Evolutionary conservation across 2,329 filamentous ascomycete species (phyloP).

Genomic region (Ambrosiella cleistominuta): DNA sequence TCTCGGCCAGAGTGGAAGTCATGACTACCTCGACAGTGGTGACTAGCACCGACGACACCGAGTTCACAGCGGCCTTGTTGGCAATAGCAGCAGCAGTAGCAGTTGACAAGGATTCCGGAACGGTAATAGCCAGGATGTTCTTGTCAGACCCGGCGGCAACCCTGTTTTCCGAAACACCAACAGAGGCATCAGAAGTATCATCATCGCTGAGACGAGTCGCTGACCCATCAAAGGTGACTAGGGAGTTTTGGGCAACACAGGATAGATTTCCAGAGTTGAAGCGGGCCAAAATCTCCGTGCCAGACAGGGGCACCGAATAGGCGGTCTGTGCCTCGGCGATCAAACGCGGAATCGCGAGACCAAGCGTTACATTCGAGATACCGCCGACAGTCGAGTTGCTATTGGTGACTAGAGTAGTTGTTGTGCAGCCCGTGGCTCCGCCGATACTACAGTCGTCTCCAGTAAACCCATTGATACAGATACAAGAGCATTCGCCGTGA

Average conservation of each 20-base stretch:
- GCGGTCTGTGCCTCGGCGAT: conserved; percentile 46
- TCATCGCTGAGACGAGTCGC: conserved; percentile 21
- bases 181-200: conserved; percentile 11
- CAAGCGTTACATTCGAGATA: conserved; percentile 57
- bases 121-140: conserved; percentile 1
- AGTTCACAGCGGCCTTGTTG: neutral
- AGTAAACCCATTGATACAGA: conserved; percentile 79
- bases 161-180: conserved; percentile 1
- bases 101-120: neutral
- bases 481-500: conserved; percentile 57
- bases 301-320: conserved; percentile 60
- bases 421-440: conserved; percentile 34
- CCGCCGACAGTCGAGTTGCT: conserved; percentile 20
- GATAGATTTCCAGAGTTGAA: conserved; percentile 62
- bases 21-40: conserved; percentile 11
- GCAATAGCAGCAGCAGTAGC: neutral
- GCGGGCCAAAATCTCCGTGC: conserved; percentile 50
- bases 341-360: conserved; percentile 58
- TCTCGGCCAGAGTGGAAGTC: conserved; percentile 5
- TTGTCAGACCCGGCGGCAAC: neutral
- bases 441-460: conserved; percentile 33
- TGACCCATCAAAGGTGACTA: conserved; percentile 63
- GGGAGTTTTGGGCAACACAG: conserved; percentile 69
- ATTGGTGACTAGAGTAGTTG: conserved; percentile 29
- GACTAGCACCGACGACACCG: conserved; percentile 6